Base-by-base conservation (phyloP, 2,329 filamentous ascomycete genomes). In the Xylaria sp. region DNA sequence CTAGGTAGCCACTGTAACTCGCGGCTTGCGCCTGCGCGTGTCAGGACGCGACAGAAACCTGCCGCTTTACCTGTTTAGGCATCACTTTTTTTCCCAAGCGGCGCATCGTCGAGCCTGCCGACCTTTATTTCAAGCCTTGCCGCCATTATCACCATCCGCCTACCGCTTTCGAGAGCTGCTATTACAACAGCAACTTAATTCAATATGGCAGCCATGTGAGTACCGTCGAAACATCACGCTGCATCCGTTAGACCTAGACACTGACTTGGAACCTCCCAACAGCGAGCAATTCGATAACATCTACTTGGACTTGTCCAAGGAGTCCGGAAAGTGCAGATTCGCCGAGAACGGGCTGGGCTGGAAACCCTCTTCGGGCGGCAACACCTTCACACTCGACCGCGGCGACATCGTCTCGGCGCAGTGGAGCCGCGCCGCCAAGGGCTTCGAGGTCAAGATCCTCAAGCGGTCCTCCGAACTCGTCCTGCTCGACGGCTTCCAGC, bases 211-310 rank as follows among this genome's bases (percentile, higher is more conserved):
- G 75, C 76, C 53, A 75, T 75, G 75, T 75, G 65, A 75, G 72
- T 71, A 55, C n/a, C 25, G 6, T 53, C 61, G 44, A 42, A 42
- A 25, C 37, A 2, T 51, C n/a, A 25, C 21, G 55, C 12, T 54
- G 25, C 42, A n/a, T 23, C 18, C n/a, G n/a, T n/a, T n/a, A 35
- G 10, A 40, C 16, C 29, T 12, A 21, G 53, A 32, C 63, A 62
- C 70, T 73, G 65, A 75, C 51, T 29, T 48, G 27, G 9, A n/a
- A 21, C 9, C 21, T n/a, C 8, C 12, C 21, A 44, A 68, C 69
- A 91, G 88, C 75, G 96, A 99, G 89, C 96, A 92, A 79, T 99
- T 99, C 83, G 95, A 98, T 79, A 94, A 93, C 82, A 97, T 98
- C 83, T 94, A 96, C 82, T 90, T 99, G 76, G 95, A 99, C 81